phyloP scores from a whole-genome alignment of 2,329 filamentous ascomycete genomes.

The Phymatotrichopsis omnivora region DNA sequence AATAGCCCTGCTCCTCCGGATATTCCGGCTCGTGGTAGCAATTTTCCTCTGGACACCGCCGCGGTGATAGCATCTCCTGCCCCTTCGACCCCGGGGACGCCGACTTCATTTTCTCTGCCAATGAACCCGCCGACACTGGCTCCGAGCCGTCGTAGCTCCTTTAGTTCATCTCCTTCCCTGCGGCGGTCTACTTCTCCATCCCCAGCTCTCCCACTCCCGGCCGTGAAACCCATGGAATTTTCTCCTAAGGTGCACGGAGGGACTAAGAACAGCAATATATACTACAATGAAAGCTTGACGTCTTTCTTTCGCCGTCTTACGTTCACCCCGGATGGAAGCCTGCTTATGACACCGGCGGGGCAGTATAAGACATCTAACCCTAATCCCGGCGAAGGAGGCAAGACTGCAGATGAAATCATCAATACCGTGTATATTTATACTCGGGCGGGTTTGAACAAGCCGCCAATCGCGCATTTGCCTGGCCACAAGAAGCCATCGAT shows the following conservation, averaged over 20 bases:
- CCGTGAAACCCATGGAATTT: slow-evolving; percentile 85
- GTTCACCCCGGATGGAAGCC: slow-evolving; percentile 88
- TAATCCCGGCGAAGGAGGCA: slow-evolving; percentile 55
- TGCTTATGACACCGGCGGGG: slow-evolving; percentile 87
- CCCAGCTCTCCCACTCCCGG: slow-evolving; percentile 83
- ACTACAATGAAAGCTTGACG: slow-evolving; percentile 91
- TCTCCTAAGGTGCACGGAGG: slow-evolving; percentile 70
- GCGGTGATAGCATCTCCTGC: slow-evolving; percentile 66
- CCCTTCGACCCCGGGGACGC: slow-evolving; percentile 86
- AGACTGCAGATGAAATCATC: slow-evolving; percentile 71
- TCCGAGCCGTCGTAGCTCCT: slow-evolving; percentile 89
- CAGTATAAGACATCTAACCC: slow-evolving; percentile 78
- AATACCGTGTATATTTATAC: slow-evolving; percentile 99
- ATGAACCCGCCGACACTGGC: slow-evolving; percentile 95
- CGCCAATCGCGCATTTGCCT: slow-evolving; percentile 85
- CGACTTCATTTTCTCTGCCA: slow-evolving; percentile 74
- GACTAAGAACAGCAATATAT: slow-evolving; percentile 77
- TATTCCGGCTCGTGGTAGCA: slow-evolving; percentile 53
- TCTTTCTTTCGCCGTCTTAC: slow-evolving; percentile 92
- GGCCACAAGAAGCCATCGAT: slow-evolving; percentile 98
- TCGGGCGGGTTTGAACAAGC: slow-evolving; percentile 88
- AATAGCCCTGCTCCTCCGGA: slow-evolving; percentile 88
- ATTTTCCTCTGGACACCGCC: slow-evolving; percentile 37
- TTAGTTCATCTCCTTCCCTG: slow-evolving; percentile 64
- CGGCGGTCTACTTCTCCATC: slow-evolving; percentile 86